Conservation (phyloP, 2,329 filamentous ascomycete species). For the Fusarium papillatum region DNA sequence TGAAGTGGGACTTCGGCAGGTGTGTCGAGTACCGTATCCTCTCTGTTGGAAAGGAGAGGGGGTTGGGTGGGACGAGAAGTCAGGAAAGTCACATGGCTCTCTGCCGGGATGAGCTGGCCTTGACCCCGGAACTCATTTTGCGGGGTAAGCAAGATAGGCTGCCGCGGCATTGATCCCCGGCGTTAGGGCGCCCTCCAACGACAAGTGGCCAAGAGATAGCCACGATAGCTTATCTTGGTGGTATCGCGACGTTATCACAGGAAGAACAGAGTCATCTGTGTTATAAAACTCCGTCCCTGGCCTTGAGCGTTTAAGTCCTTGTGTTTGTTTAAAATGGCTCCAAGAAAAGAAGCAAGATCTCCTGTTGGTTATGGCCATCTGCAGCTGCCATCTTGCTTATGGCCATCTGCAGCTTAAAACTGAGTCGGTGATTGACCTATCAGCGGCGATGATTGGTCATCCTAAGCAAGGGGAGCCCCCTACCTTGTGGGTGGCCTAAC, state of each 20-base stretch:
- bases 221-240: not conserved
- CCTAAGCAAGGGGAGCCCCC: too few species aligned
- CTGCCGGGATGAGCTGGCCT: not conserved
- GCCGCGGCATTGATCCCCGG: not conserved
- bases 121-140: not conserved
- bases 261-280: not conserved
- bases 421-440: too few species aligned
- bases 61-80: not conserved
- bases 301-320: too few species aligned
- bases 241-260: not conserved
- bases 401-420: too few species aligned
- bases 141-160: not conserved
- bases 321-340: too few species aligned
- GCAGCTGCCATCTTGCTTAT: too few species aligned
- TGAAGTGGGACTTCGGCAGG: not conserved
- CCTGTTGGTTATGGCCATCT: too few species aligned
- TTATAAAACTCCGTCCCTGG: not conserved
- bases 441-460: too few species aligned
- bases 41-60: not conserved
- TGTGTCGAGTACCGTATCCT: not conserved
- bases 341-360: too few species aligned
- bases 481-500: too few species aligned
- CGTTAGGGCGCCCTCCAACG: not conserved
- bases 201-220: not conserved
- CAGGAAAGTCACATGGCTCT: not conserved